Evolutionary conservation across 1,284 basidiomycete genomes (phyloP).

Genomic region (Heliocybe sulcata): DNA sequence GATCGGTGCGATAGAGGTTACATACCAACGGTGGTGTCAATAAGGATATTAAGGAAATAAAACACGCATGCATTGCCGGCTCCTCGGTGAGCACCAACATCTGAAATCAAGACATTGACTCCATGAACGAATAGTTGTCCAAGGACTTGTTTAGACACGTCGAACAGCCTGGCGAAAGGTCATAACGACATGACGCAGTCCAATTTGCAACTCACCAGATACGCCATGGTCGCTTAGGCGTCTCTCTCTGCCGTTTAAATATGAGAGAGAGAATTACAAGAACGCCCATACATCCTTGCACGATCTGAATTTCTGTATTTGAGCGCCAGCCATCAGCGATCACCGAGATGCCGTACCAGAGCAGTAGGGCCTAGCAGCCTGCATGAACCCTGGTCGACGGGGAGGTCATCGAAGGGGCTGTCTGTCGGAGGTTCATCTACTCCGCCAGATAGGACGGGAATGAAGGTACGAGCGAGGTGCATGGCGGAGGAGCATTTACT

Average conservation of each 20-base stretch:
- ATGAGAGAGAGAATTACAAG: conserved; percentile 83
- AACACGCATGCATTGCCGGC: conserved; percentile 81
- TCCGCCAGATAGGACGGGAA: not conserved
- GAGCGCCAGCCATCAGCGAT: conserved; percentile 3
- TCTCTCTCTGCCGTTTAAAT: conserved; percentile 85
- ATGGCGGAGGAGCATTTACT: not conserved
- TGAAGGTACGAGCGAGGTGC: not conserved
- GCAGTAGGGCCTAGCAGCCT: conserved; percentile 24
- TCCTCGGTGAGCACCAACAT: conserved; percentile 57
- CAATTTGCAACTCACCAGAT: conserved; percentile 63
- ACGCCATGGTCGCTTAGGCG: conserved; percentile 81
- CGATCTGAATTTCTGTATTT: conserved; percentile 38
- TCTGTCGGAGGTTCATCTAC: not conserved
- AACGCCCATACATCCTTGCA: conserved; percentile 82
- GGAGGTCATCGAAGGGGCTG: conserved; percentile 8
- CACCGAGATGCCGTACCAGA: conserved; percentile 14
- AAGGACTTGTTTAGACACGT: conserved; percentile 87
- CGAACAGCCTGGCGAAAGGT: conserved; percentile 56
- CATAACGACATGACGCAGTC: not conserved
- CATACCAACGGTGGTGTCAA: conserved; percentile 91
- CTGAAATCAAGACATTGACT: conserved; percentile 79
- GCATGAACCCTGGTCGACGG: conserved; percentile 18
- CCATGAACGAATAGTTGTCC: conserved; percentile 90
- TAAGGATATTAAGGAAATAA: conserved; percentile 91
- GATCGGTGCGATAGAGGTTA: conserved; percentile 3